These are phyloP conservation scores for Pleurotus cornucopiae DNA, from an alignment of 768 basidiomycete species.

Conservation along the genomic window DNA sequence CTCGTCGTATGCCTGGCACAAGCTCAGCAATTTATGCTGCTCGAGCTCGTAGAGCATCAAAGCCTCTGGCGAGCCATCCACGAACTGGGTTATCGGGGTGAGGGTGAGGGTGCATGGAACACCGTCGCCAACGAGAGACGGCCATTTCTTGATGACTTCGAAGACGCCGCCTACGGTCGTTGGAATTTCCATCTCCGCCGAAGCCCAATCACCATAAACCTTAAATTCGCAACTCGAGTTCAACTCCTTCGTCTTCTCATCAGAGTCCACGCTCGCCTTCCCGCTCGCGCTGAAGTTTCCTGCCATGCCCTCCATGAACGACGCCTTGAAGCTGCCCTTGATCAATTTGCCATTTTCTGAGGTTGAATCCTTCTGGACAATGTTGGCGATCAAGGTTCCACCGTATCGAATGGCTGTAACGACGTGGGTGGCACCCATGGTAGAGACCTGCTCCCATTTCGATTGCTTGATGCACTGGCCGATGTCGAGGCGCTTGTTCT, in stretches of 20 bases:
- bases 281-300: conserved; percentile 3
- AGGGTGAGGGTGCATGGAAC: conserved; percentile 13
- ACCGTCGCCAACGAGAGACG: conserved; percentile 10
- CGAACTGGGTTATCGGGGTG: conserved; percentile 12
- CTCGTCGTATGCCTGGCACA: conserved; percentile 8
- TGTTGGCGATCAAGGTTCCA: conserved; percentile 12
- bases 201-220: conserved; percentile 8
- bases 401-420: conserved; percentile 15
- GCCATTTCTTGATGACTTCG: conserved; percentile 10
- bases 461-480: neutral
- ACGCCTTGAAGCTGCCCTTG: conserved; percentile 6
- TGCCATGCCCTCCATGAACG: conserved; percentile 9
- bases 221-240: conserved; percentile 7
- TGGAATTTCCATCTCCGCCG: conserved; percentile 4
- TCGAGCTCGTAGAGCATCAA: conserved; percentile 9
- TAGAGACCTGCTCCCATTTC: neutral
- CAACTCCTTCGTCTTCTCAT: neutral
- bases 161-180: conserved; percentile 12
- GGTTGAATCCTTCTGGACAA: conserved; percentile 9
- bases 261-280: conserved; percentile 4
- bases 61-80: conserved; percentile 2
- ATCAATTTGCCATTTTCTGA: conserved; percentile 10
- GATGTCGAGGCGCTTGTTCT: conserved; percentile 1
- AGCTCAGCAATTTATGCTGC: conserved; percentile 3
- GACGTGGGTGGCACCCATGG: conserved; percentile 13